Conservation (phyloP, 2,329 filamentous ascomycete genomes). For the Raffaelea ambrosiae region DNA sequence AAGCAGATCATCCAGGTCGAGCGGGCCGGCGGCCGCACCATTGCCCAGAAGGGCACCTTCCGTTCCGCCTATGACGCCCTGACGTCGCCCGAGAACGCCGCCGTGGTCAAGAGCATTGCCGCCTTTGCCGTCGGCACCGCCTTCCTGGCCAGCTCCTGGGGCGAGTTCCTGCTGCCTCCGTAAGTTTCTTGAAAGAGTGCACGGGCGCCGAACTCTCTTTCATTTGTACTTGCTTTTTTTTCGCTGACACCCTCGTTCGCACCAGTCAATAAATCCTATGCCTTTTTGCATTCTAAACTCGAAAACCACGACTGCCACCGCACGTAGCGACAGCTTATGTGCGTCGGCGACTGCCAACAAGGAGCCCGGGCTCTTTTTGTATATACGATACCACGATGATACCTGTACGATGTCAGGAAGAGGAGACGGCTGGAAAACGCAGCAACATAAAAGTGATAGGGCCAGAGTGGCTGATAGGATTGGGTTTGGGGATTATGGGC, state of each 20-base stretch:
- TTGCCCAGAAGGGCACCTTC: conserved; percentile 41
- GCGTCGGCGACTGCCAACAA: too few species aligned
- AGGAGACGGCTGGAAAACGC: too few species aligned
- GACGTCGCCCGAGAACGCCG: conserved; percentile 54
- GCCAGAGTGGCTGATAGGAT: too few species aligned
- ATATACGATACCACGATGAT: too few species aligned
- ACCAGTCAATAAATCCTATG: background rate
- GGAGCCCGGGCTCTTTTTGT: too few species aligned
- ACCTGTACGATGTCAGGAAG: too few species aligned
- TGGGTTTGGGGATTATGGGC: too few species aligned
- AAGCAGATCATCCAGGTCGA: conserved; percentile 49
- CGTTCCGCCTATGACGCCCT: conserved; percentile 46
- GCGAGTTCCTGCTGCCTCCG: conserved; percentile 49
- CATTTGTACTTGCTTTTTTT: background rate
- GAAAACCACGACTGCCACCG: too few species aligned
- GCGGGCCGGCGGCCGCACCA: conserved; percentile 30
- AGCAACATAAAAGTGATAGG: too few species aligned
- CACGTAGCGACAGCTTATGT: too few species aligned
- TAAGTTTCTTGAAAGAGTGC: conserved; percentile 12
- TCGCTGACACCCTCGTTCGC: background rate
- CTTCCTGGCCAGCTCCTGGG: conserved; percentile 51
- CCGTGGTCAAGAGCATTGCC: conserved; percentile 52
- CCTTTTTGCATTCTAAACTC: too few species aligned
- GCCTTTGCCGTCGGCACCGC: conserved; percentile 51
- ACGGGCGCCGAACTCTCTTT: background rate